Evolutionary conservation across 2,329 filamentous ascomycete genomes (phyloP).

Genomic region (Fusarium chaquense): DNA sequence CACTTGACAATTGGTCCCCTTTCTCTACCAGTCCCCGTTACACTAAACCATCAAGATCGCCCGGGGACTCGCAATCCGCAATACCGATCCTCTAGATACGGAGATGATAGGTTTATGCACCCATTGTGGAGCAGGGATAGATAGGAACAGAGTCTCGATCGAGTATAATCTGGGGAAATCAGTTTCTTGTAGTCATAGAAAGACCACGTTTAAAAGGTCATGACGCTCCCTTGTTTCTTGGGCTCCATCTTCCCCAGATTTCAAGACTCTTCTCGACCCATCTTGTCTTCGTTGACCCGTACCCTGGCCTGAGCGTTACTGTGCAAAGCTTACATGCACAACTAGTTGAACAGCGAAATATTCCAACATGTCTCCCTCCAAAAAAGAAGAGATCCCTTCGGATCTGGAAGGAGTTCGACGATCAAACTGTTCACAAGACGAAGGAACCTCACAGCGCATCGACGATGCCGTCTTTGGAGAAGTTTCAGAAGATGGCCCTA

Average conservation of each 20-base stretch:
- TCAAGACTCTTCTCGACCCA: background rate
- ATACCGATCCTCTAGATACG: background rate
- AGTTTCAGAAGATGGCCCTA: conserved; percentile 18
- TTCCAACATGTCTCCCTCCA: conserved; percentile 2
- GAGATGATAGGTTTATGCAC: conserved; percentile 24
- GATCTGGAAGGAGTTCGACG: conserved; percentile 14
- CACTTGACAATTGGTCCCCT: conserved; percentile 1
- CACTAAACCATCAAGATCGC: background rate
- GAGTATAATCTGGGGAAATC: conserved; percentile 34
- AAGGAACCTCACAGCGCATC: conserved; percentile 5
- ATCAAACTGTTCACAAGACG: background rate
- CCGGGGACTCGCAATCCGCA: background rate
- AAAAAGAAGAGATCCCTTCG: conserved; percentile 23
- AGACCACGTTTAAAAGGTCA: conserved; percentile 16
- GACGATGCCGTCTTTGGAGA: conserved; percentile 28
- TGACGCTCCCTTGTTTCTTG: conserved; percentile 1
- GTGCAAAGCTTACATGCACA: background rate
- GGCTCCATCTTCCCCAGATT: conserved; percentile 34
- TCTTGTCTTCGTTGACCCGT: background rate
- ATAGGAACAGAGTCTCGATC: conserved; percentile 17
- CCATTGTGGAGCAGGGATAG: conserved; percentile 8
- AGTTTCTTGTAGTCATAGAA: conserved; percentile 33
- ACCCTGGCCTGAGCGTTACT: background rate
- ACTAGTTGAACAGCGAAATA: background rate
- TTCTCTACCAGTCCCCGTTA: background rate